Percentiles rank a stretch among this genome's conserved stretches.
phyloP scores from a whole-genome alignment of 1,284 basidiomycete genomes.

The Amylostereum chailletii region DNA sequence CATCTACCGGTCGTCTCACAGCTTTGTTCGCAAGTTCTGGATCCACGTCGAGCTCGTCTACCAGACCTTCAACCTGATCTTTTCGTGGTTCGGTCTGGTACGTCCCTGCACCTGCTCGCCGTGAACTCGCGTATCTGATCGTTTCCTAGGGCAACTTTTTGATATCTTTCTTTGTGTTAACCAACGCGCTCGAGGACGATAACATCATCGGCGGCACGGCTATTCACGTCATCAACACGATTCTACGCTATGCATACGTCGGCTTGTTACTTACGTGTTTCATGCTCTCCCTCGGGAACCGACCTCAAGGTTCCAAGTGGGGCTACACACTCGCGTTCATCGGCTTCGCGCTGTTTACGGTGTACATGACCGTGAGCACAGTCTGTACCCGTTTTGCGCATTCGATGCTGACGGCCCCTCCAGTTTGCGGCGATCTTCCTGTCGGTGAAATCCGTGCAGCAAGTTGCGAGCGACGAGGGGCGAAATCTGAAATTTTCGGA shows the following conservation, averaged over 20 bases:
- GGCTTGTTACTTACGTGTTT: conserved; percentile 84
- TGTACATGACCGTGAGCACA: conserved; percentile 80
- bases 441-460: conserved; percentile 70
- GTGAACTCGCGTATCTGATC: conserved; percentile 1
- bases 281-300: conserved; percentile 95
- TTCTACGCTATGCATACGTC: conserved; percentile 83
- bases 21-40: conserved; percentile 82
- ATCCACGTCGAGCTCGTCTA: conserved; percentile 93
- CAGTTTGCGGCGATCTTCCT: conserved; percentile 74
- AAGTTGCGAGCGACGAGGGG: conserved; percentile 36
- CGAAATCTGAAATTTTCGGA: conserved; percentile 41
- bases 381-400: conserved; percentile 6
- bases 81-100: conserved; percentile 87
- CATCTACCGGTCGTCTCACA: conserved; percentile 84
- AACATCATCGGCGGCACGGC: conserved; percentile 35
- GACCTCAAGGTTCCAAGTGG: conserved; percentile 80
- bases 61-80: conserved; percentile 84
- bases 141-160: conserved; percentile 73
- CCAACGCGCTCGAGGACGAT: conserved; percentile 58
- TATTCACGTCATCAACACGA: conserved; percentile 67
- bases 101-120: conserved; percentile 15
- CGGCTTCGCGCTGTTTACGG: conserved; percentile 30
- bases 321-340: conserved; percentile 42
- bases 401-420: conserved; percentile 2
- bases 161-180: conserved; percentile 79